Evolutionary conservation across 2,329 filamentous ascomycete genomes (phyloP).

Genomic region (Gnomoniopsis sp.): DNA sequence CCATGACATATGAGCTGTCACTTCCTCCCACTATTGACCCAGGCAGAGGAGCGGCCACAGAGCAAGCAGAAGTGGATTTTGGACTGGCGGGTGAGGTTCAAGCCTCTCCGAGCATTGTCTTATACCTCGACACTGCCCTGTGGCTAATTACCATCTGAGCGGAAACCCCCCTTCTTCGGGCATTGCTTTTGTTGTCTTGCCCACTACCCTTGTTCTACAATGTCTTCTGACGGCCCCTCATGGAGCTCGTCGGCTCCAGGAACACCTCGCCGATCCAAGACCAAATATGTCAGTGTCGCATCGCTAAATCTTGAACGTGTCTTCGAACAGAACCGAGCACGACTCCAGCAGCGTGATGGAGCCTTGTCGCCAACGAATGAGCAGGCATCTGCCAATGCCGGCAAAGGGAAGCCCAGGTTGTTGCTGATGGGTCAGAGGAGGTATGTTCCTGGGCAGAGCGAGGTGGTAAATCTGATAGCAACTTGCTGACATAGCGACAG

Average conservation of each 20-base stretch:
- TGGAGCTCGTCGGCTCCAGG: conserved; percentile 18
- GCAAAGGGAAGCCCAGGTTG: conserved; percentile 74
- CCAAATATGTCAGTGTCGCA: conserved; percentile 50
- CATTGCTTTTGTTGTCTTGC: background rate
- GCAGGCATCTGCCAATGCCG: conserved; percentile 40
- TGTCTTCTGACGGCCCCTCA: conserved; percentile 22
- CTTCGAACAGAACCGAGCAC: conserved; percentile 57
- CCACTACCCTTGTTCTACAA: conserved; percentile 13
- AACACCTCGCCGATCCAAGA: conserved; percentile 28
- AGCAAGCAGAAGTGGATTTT: background rate
- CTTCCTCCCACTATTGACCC: background rate
- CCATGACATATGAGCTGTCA: background rate
- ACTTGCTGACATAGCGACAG: conserved; percentile 43
- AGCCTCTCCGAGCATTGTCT: background rate
- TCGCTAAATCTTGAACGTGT: conserved; percentile 62
- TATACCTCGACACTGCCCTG: background rate
- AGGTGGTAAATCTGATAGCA: background rate
- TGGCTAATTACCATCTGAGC: background rate
- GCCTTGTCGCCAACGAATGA: conserved; percentile 37
- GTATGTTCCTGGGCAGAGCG: conserved; percentile 43
- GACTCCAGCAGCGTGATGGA: conserved; percentile 47
- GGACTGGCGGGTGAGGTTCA: background rate
- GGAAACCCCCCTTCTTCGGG: background rate
- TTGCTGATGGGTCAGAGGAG: conserved; percentile 93
- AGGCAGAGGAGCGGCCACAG: background rate